Percentiles rank a stretch among this genome's conserved stretches.
phyloP scores from a whole-genome alignment of 164 flowering plant species.

The Annona cherimola region DNA sequence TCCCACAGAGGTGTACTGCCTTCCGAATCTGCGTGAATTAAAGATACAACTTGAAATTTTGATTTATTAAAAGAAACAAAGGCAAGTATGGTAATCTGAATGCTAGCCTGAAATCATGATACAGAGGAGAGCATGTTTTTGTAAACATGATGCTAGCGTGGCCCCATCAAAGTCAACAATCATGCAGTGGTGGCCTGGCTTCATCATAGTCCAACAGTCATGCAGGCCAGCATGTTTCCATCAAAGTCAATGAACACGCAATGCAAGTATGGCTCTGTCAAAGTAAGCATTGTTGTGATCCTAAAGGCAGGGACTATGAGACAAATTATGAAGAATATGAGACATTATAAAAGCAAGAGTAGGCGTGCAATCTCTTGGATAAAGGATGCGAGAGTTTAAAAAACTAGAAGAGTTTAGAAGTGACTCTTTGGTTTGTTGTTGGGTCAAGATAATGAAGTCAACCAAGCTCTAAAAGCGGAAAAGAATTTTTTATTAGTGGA shows the following conservation, averaged over 20 bases:
- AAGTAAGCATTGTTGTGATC: not conserved
- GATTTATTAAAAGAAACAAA: no score
- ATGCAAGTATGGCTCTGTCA: not conserved
- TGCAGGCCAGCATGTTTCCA: not conserved
- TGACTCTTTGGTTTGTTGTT: not conserved
- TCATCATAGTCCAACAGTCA: not conserved
- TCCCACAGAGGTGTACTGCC: conserved; percentile 86
- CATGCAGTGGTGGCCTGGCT: not conserved
- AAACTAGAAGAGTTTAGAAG: not conserved
- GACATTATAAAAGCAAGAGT: not conserved
- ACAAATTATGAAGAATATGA: not conserved
- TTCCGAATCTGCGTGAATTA: conserved; percentile 47
- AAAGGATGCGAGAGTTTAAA: not conserved
- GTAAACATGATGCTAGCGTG: no score
- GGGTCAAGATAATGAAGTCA: not conserved
- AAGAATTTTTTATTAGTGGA: not conserved
- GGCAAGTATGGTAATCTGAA: no score
- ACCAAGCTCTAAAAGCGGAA: not conserved
- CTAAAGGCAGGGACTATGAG: not conserved
- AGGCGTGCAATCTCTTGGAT: not conserved
- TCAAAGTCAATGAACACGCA: not conserved
- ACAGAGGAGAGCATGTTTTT: no score
- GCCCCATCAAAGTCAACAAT: no score
- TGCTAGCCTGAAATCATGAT: no score
- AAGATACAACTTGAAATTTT: not conserved